These are phyloP conservation scores for Quercus bicolor DNA, from an alignment of 306 rosid genomes.

Conservation along the genomic window DNA sequence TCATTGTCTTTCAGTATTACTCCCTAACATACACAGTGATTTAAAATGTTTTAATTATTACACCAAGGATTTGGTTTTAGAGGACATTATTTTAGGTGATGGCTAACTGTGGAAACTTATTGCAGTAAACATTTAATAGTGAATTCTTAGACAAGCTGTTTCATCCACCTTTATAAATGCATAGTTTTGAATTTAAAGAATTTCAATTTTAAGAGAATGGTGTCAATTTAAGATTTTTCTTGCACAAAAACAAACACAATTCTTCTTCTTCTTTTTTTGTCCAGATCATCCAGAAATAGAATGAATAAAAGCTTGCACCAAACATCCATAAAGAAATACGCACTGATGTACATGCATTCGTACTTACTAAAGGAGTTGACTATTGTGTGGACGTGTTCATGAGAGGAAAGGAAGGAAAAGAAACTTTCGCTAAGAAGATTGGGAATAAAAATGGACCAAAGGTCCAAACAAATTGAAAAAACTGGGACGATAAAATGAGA, in stretches of 20 bases:
- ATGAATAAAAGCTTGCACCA: neutral
- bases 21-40: neutral
- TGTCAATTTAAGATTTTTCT: conserved; percentile 20
- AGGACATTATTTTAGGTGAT: conserved; percentile 8
- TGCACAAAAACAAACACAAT: neutral
- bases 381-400: neutral
- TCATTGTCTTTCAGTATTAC: too few relatives aligned
- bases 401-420: neutral
- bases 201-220: conserved; percentile 12
- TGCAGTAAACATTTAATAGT: conserved; percentile 20
- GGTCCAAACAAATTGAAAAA: neutral
- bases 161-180: conserved; percentile 9
- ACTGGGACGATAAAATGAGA: neutral
- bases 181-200: conserved; percentile 27
- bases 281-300: conserved; percentile 1
- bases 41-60: neutral
- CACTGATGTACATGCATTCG: neutral
- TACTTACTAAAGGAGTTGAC: neutral
- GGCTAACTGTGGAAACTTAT: conserved; percentile 12
- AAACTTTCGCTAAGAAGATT: neutral
- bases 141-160: neutral
- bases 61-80: neutral
- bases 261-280: neutral
- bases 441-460: neutral
- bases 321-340: neutral